phyloP scores from a whole-genome alignment of 495 filamentous ascomycete species.

The Penicillium ucsense region DNA sequence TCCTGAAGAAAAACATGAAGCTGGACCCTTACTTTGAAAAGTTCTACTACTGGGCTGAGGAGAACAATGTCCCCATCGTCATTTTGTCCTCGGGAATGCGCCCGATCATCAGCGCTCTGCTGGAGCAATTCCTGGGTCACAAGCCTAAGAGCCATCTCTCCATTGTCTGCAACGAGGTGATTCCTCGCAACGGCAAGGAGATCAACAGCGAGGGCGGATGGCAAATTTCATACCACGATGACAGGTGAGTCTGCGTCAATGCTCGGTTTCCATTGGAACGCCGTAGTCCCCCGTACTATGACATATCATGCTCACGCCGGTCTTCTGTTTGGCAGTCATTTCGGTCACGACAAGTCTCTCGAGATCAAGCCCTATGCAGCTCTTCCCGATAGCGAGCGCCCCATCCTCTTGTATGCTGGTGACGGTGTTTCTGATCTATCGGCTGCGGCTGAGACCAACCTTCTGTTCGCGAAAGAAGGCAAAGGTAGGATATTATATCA shows the following conservation, averaged over 20 bases:
- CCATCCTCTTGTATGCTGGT: constrained; percentile 78
- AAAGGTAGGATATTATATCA: constrained; percentile 45
- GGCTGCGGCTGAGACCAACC: constrained; percentile 77
- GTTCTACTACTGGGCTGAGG: constrained; percentile 72
- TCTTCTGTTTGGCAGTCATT: constrained; percentile 42
- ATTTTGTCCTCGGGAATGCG: constrained; percentile 86
- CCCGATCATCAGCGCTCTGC: constrained; percentile 76
- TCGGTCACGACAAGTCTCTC: constrained; percentile 88
- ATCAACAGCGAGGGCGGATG: constrained; percentile 73
- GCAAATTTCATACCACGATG: constrained; percentile 81
- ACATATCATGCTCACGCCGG: background rate
- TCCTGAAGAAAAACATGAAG: constrained; percentile 70
- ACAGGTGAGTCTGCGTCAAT: constrained; percentile 43
- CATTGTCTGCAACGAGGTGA: constrained; percentile 78
- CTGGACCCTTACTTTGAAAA: constrained; percentile 77
- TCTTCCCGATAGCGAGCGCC: constrained; percentile 56
- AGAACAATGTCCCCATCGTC: constrained; percentile 82
- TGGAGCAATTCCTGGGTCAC: constrained; percentile 66
- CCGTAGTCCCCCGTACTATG: too few relatives aligned
- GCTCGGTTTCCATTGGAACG: too few relatives aligned
- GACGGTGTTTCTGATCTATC: constrained; percentile 86
- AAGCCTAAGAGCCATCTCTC: constrained; percentile 56
- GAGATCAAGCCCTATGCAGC: constrained; percentile 77
- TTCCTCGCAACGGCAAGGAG: constrained; percentile 55
- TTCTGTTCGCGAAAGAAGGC: constrained; percentile 85